Base-by-base conservation (phyloP, 345 rosid species). In the Boechera retrofracta region DNA sequence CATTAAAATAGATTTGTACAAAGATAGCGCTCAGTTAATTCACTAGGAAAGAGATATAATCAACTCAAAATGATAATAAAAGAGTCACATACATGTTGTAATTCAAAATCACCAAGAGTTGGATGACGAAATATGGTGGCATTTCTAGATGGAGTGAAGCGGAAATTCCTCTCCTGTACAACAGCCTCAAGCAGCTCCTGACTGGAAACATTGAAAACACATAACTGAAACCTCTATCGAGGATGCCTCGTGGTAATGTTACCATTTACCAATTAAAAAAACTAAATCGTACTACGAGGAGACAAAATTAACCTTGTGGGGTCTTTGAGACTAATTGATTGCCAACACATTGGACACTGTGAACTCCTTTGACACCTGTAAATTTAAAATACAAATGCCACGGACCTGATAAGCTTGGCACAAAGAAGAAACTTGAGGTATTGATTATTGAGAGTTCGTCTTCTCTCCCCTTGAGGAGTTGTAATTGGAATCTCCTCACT, bases 341-440 rank as follows among this genome's bases (percentile, higher is more conserved):
- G 99, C 97, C 96, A 91, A 67, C 99, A 95, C 99, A 95, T 95
- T 5, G 99, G 99, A 83, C 99, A 95, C 67, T 92, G 97, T 38
- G 99, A 92, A 72, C 99, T 95, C 84, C 98, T 90, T 68, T 95
- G 99, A 72, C 99, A 95, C 98, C 99, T 94, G 73, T 0, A 36
- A 18, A 33, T 3, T 57, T 5, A n/a, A 65, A 49, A 67, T 7
- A 33, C 0, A 72, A 66, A 58, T 26, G 48, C 2, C 55, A 66
- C 16, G 7, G 6, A 38, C 32, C 57, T 15, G 51, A 66, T 58
- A 39, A 78, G 60, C 55, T 58, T 33, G 16, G 28, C 28, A 55
- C 58, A 44, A 53, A 16, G 1, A 77, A 54, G 44, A n/a, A 58
- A 18, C 65, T 45, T 33, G 26, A 33, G 64, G 11, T 7, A 21